Evolutionary conservation across 345 rosid species (phyloP).

Genomic region (Rhizophora apiculata): DNA sequence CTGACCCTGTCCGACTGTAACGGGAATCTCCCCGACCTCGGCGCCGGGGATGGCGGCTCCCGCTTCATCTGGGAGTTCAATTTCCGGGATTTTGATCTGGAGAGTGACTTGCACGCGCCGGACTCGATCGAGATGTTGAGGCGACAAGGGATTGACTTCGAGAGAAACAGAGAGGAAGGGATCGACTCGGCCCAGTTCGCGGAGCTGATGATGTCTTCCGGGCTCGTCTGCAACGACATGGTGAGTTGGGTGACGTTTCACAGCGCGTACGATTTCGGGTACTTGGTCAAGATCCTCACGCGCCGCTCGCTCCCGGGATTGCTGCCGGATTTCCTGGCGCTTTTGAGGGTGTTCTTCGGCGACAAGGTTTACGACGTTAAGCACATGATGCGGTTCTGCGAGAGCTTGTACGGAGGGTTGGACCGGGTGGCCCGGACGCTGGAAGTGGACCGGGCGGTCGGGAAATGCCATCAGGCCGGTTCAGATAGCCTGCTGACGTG

Average conservation of each 20-base stretch:
- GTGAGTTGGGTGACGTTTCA: constrained; percentile 39
- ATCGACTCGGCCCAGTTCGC: constrained; percentile 25
- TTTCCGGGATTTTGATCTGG: constrained; percentile 26
- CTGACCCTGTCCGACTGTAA: constrained; percentile 25
- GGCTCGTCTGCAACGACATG: constrained; percentile 28
- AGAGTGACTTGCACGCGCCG: constrained; percentile 24
- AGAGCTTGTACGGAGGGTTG: constrained; percentile 28
- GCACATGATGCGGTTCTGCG: constrained; percentile 29
- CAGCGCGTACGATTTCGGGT: constrained; percentile 36
- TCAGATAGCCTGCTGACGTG: constrained; percentile 47
- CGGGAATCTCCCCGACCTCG: constrained; percentile 28
- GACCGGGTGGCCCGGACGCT: constrained; percentile 26
- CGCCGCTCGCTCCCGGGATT: constrained; percentile 18
- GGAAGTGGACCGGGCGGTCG: constrained; percentile 23
- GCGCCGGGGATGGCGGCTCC: background rate
- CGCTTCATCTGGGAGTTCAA: constrained; percentile 35
- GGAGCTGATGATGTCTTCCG: constrained; percentile 35
- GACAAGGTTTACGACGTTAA: constrained; percentile 24
- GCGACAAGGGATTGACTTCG: constrained; percentile 32
- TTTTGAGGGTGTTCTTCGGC: constrained; percentile 29
- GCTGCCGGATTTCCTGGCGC: constrained; percentile 15
- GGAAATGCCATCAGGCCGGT: constrained; percentile 49
- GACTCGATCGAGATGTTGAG: constrained; percentile 26
- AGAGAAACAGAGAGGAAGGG: constrained; percentile 23
- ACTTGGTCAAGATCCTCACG: constrained; percentile 28